phyloP scores from a whole-genome alignment of 1,139 yeast species.

The Hyphopichia wangnamkhiaoensis region DNA sequence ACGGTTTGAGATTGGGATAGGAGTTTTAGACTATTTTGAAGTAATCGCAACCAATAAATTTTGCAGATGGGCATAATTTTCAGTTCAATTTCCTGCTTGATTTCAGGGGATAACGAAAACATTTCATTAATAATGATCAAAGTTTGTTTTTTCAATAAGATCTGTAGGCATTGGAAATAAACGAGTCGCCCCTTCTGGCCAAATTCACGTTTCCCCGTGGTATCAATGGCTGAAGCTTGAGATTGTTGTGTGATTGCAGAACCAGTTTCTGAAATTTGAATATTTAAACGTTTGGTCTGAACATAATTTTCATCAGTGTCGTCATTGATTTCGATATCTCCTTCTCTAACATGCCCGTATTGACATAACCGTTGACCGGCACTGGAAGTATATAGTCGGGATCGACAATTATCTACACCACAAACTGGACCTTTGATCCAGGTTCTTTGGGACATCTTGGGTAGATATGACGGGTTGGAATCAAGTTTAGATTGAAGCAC shows the following conservation, averaged over 20 bases:
- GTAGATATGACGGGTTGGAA: not conserved
- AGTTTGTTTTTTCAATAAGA: slow-evolving; percentile 52
- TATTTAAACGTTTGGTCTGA: slow-evolving; percentile 55
- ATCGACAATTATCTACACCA: slow-evolving; percentile 87
- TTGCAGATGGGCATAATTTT: slow-evolving; percentile 3
- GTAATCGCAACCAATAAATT: slow-evolving; percentile 3
- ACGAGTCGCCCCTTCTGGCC: slow-evolving; percentile 56
- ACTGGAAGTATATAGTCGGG: slow-evolving; percentile 65
- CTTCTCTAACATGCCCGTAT: slow-evolving; percentile 85
- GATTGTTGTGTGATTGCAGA: slow-evolving; percentile 3
- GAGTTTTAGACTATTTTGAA: no score
- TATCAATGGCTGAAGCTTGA: slow-evolving; percentile 5
- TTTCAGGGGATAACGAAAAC: slow-evolving; percentile 17
- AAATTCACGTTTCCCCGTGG: slow-evolving; percentile 26
- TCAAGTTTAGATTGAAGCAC: not conserved
- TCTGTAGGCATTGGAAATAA: slow-evolving; percentile 55
- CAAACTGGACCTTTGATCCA: slow-evolving; percentile 79
- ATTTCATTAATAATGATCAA: slow-evolving; percentile 17
- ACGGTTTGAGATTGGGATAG: no score
- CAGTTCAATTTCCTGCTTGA: slow-evolving; percentile 19
- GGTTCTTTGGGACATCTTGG: slow-evolving; percentile 26
- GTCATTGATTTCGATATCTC: slow-evolving; percentile 74
- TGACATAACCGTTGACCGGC: slow-evolving; percentile 86
- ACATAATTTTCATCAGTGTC: slow-evolving; percentile 61
- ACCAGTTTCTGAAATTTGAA: slow-evolving; percentile 23